Base-by-base conservation (phyloP, 2,329 filamentous ascomycete genomes). In the Botryotinia calthae region DNA sequence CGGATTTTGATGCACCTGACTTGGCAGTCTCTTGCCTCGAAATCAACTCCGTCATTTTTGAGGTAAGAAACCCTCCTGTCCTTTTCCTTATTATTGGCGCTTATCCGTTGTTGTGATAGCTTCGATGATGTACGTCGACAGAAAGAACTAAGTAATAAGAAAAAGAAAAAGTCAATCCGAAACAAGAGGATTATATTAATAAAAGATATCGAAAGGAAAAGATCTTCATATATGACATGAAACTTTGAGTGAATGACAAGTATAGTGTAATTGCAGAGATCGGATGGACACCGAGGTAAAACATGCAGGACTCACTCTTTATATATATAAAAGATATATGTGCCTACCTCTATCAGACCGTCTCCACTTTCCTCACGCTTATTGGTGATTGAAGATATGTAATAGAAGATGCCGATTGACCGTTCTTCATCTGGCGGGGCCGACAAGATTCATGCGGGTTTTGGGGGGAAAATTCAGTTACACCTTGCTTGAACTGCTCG, bases 1-100 rank as follows among this genome's bases (percentile, higher is more conserved):
- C 58, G 28, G 76, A 73, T 42, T 71, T 70, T 68, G 70, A 67
- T 67, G 62, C 70, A 46, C 40, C 54, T 40, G 70, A 72, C 51
- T 72, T 72, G 16, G 31, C 25, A 20, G 70, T 72, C 40, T 51
- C 62, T 59, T 67, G 51, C 42, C 51, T 66, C n/a, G 40, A 34
- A 34, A 72, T n/a, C 9, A 28, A 28, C 31, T 72, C 28, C 20
- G 51, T 25, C 70, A 72, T 72, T 34, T 54, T n/a, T 58, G 22
- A 42, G 20, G 28, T n/a, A 28, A 37, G 28, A 28, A 22, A 18
- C 37, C 37, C 34, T 42, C 46, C 37, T 67, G 31, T 18, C 40
- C 20, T 66, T 40, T n/a, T 20, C 18, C 34, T 31, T 42, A 37
- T 42, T 9, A 10, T 28, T 42, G 34, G 34, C n/a, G 48, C 20